phyloP scores from a whole-genome alignment of 208 protist species.

The Porcisia deanei region DNA sequence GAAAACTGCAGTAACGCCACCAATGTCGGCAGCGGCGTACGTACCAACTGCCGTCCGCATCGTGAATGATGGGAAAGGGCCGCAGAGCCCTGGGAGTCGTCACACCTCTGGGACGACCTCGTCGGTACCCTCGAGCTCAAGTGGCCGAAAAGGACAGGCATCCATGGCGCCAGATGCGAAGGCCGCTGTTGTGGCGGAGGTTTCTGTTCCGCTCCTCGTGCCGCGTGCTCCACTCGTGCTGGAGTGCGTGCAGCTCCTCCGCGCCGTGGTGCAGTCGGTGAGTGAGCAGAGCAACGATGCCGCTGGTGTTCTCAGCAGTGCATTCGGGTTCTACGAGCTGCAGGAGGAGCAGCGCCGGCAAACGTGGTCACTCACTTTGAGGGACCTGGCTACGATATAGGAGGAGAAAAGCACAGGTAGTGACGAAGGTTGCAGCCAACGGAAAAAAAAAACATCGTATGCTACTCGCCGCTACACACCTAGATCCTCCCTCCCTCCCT shows the following conservation, averaged over 20 bases:
- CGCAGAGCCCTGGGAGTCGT: conserved; percentile 2
- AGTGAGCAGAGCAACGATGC: conserved; percentile 40
- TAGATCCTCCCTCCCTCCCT: neutral
- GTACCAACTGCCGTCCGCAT: conserved; percentile 23
- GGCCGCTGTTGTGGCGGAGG: conserved; percentile 8
- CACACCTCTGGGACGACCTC: conserved; percentile 6
- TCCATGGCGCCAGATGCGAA: conserved; percentile 6
- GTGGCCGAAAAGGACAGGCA: conserved; percentile 1
- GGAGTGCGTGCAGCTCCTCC: conserved; percentile 57
- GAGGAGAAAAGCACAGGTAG: neutral
- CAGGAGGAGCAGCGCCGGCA: conserved; percentile 58
- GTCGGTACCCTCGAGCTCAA: neutral
- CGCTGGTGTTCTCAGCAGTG: conserved; percentile 36
- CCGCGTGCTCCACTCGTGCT: conserved; percentile 57
- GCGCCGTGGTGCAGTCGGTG: conserved; percentile 52
- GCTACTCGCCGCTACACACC: neutral
- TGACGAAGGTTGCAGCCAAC: neutral
- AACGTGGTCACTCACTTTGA: conserved; percentile 62
- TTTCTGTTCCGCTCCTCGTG: conserved; percentile 48
- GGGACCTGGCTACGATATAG: conserved; percentile 31
- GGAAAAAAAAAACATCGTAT: neutral
- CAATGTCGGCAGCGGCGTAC: conserved; percentile 37
- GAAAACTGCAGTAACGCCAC: conserved; percentile 22
- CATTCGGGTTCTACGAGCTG: conserved; percentile 56
- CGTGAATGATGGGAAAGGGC: neutral